A percentile compares a stretch with the other conserved stretches of the same genome.
These are phyloP conservation scores for Maudiozyma barnettii DNA, from an alignment of 805 yeast species.

Conservation along the genomic window DNA sequence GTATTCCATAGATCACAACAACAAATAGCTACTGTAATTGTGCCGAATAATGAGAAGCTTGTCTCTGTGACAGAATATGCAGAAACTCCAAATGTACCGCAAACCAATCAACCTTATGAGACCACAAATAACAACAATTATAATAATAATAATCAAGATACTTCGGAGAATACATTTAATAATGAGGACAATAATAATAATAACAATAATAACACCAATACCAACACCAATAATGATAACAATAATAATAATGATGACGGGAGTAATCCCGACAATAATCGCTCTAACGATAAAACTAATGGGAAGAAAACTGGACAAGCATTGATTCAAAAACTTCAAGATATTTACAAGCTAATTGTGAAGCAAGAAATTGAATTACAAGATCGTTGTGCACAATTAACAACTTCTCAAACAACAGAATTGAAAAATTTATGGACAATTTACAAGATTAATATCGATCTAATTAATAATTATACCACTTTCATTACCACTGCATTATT, in stretches of 20 bases:
- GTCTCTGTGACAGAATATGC: background rate
- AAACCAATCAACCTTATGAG: background rate
- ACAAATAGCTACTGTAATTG: background rate
- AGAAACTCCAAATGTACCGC: background rate
- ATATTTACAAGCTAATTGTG: constrained; percentile 61
- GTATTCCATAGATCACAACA: background rate
- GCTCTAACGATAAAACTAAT: constrained; percentile 12
- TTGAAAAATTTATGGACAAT: constrained; percentile 65
- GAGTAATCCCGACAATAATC: background rate
- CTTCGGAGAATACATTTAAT: background rate
- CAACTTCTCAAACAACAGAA: constrained; percentile 42
- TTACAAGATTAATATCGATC: constrained; percentile 54
- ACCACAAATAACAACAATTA: background rate
- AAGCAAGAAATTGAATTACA: constrained; percentile 60
- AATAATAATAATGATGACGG: constrained; percentile 10
- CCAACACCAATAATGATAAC: constrained; percentile 5
- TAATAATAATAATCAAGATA: background rate
- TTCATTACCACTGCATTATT: constrained; percentile 61
- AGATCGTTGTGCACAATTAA: constrained; percentile 56
- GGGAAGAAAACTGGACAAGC: constrained; percentile 33
- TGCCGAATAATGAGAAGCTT: background rate
- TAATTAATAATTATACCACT: constrained; percentile 63
- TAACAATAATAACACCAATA: constrained; percentile 2
- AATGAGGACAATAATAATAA: constrained; percentile 3
- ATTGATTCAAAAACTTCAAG: constrained; percentile 61